Evolutionary conservation across 2,329 filamentous ascomycete genomes (phyloP), one percentile per base, ranked within the genome.

Genomic region (Fusarium tuaranense): DNA sequence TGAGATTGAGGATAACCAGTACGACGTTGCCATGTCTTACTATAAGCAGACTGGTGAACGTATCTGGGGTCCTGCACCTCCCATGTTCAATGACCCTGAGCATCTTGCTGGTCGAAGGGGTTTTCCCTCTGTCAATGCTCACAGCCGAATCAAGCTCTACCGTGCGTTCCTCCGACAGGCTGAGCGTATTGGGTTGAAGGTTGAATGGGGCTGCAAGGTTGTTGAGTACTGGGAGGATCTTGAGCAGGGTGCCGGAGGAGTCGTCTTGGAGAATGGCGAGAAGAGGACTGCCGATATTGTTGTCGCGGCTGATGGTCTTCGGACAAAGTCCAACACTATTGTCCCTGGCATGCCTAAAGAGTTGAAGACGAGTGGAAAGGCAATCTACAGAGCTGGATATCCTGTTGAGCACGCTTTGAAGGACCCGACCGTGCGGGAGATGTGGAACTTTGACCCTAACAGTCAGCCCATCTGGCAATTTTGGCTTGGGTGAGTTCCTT

Each of bases 1-100:
- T 5, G 71, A 73, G 59, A 60, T 73, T 12, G 71, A 74, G 3
- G 63, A 71, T n/a, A 63, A 59, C 22, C 71, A 73, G 60, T 73
- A 73, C 14, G 71, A 74, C 13, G 71, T 73, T 1, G 71, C 69
- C 9, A 73, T 73, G 71, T 73, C 71, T 2, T 73, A 73, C n/a
- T 73, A 72, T 5, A 73, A 61, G 20, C 71, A 74, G 13, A 73
- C 46, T 0, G 71, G 71, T 16, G 71, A 73, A 13, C 57, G 60
- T 0, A 73, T 73, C 27, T 73, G 71, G 71, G 71, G 71, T 8
- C 71, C 71, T 25, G 71, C 71, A 1, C 71, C 71, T 5, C 71
- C 71, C 0, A 73, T 73, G 71, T 73, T 73, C 38, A 73, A 73
- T 2, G 71, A 73, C 9, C 68, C 71, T 2, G 63, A 74, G 60